Evolutionary conservation across 495 filamentous ascomycete genomes (phyloP), one percentile per base, ranked within the genome.

Genomic region (Neurospora discreta): DNA sequence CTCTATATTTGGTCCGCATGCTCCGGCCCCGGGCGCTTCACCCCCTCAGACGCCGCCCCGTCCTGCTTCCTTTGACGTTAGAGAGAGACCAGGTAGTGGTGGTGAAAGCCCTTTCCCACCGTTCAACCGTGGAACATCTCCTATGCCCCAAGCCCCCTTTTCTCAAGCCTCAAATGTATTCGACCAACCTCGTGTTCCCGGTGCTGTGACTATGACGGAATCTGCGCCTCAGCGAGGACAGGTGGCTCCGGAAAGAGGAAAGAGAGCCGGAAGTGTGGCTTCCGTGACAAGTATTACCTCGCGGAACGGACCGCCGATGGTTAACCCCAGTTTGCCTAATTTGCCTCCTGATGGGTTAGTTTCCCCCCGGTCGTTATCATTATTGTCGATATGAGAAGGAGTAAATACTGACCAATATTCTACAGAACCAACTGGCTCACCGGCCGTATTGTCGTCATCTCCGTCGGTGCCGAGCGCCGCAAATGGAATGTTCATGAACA

Each of bases 401-500:
- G 3, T 5, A 36, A 33, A 23, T 18, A 39, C 16, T 39, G 13
- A 58, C 36, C 69, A 33, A 36, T 15, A 9, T 16, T 18, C 39
- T 30, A 40, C 2, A 7, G 9, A 40, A 36, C 11, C 38, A 78
- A 74, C 30, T 75, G 73, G 74, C 69, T 78, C 30, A 74, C 73
- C 3, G 77, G 73, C 33, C 67, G 76, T 30, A 78, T 78, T 11
- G 72, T 80, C 38, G 71, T 69, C 1, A 15, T 80, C 68, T 13
- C 2, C 3, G 70, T 78, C 68, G 77, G 75, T 6, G 38, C 73
- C 7, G 65, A 74, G 26, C 41, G 71, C 39, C 73, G 76, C 43
- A 65, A 65, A 5, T 75, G 71, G 65, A 20, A 69, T 0, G 77
- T 80, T 15, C 78, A 80, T 60, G 77, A 77, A 73, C 73, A 76